Conservation (phyloP, 164 flowering plant species). For the Umbellularia californica region DNA sequence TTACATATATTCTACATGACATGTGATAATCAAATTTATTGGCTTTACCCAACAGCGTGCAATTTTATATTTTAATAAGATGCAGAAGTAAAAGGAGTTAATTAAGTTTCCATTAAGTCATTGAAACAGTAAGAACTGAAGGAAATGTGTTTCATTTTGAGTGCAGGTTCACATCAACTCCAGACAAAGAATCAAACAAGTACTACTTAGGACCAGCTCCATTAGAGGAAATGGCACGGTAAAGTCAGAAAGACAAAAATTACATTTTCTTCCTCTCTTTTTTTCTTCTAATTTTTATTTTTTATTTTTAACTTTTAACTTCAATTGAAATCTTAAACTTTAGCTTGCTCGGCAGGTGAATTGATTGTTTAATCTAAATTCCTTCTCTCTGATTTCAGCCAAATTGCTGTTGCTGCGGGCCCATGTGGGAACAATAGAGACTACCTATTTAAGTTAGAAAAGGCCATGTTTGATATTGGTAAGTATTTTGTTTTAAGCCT, state of each 20-base stretch:
- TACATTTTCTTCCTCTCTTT: not conserved
- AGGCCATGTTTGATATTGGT: constrained; percentile 84
- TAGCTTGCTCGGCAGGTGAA: not conserved
- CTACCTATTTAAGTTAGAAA: constrained; percentile 78
- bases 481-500: constrained; percentile 7
- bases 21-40: not conserved
- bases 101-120: not conserved
- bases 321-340: not conserved
- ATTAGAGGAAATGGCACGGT: constrained; percentile 91
- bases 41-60: not conserved
- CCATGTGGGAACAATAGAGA: constrained; percentile 97
- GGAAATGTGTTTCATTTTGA: not conserved
- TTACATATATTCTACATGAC: too few species aligned
- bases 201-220: constrained; percentile 97
- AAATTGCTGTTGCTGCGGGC: constrained; percentile 92
- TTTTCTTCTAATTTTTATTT: not conserved
- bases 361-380: not conserved
- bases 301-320: not conserved
- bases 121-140: not conserved
- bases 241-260: not conserved
- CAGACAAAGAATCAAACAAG: constrained; percentile 70
- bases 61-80: too few species aligned
- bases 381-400: constrained; percentile 36
- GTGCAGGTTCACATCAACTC: constrained; percentile 93
- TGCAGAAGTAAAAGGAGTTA: not conserved